Conservation (phyloP, 306 rosid species). For the Acacia crassicarpa region DNA sequence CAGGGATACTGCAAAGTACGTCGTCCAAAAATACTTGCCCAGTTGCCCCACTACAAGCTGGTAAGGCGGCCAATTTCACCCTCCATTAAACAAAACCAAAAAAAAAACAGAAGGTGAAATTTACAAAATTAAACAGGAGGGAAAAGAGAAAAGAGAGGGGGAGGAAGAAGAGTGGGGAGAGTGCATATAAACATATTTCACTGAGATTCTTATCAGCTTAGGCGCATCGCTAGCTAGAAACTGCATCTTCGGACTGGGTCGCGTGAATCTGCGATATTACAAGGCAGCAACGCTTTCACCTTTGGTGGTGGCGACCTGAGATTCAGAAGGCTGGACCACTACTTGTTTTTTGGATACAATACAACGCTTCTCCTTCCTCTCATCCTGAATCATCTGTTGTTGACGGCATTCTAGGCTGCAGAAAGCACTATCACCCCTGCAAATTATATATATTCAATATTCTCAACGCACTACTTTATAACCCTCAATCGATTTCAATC, state of each 20-base stretch:
- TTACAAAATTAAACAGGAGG: neutral
- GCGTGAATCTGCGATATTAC: neutral
- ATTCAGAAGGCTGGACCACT: conserved; percentile 24
- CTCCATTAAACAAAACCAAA: neutral
- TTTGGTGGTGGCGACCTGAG: conserved; percentile 46
- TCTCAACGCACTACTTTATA: neutral
- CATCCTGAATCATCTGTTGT: conserved; percentile 77
- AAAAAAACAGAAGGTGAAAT: neutral
- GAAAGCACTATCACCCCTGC: conserved; percentile 81
- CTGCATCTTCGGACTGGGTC: neutral
- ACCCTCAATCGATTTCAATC: neutral
- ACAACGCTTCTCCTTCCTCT: conserved; percentile 59
- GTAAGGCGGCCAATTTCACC: conserved; percentile 14
- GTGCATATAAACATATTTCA: conserved; percentile 18
- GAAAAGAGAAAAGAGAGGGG: neutral
- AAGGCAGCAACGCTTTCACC: conserved; percentile 66
- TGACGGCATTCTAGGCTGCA: conserved; percentile 88
- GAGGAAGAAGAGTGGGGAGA: neutral
- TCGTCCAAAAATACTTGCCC: conserved; percentile 22
- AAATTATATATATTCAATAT: neutral
- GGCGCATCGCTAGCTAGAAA: neutral
- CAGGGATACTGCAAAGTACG: conserved; percentile 13
- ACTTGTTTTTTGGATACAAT: conserved; percentile 50
- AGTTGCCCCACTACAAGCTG: conserved; percentile 16
- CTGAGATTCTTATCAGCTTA: neutral